Percentiles rank a stretch among this genome's conserved stretches.
These are phyloP conservation scores for Papiliotrema laurentii DNA, from an alignment of 1,284 basidiomycete species.

Conservation along the genomic window DNA sequence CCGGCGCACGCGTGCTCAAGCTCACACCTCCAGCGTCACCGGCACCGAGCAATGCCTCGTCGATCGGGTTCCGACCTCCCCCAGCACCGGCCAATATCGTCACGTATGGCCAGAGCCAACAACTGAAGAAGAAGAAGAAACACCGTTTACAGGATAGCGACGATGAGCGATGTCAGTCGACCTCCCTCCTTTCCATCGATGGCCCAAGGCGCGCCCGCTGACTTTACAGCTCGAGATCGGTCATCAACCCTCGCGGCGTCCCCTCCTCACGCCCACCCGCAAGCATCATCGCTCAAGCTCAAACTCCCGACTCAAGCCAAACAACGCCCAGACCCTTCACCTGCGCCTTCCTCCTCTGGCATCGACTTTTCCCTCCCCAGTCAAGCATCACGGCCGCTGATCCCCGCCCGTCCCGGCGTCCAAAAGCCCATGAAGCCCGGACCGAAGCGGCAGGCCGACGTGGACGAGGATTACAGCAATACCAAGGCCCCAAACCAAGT, in stretches of 20 bases:
- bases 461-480: constrained; percentile 80
- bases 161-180: constrained; percentile 66
- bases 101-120: constrained; percentile 28
- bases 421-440: constrained; percentile 66
- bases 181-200: too few species aligned
- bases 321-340: constrained; percentile 48
- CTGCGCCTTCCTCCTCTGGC: constrained; percentile 37
- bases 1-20: neutral
- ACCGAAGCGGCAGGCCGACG: constrained; percentile 73
- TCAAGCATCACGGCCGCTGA: constrained; percentile 48
- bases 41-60: constrained; percentile 39
- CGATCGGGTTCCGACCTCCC: constrained; percentile 24
- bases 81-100: constrained; percentile 11
- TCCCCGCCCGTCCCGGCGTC: constrained; percentile 63
- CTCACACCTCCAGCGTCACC: constrained; percentile 35
- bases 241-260: constrained; percentile 54
- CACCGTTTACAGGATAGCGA: constrained; percentile 65
- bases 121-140: constrained; percentile 79
- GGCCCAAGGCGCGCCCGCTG: too few species aligned
- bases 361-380: constrained; percentile 42
- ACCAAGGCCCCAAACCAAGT: constrained; percentile 61
- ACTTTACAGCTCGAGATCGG: constrained; percentile 45
- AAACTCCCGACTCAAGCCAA: constrained; percentile 21
- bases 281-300: constrained; percentile 41
- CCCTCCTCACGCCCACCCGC: constrained; percentile 19